These are phyloP conservation scores for Globisporangium viniferum DNA, from an alignment of 352 stramenopile genomes.

Conservation along the genomic window DNA sequence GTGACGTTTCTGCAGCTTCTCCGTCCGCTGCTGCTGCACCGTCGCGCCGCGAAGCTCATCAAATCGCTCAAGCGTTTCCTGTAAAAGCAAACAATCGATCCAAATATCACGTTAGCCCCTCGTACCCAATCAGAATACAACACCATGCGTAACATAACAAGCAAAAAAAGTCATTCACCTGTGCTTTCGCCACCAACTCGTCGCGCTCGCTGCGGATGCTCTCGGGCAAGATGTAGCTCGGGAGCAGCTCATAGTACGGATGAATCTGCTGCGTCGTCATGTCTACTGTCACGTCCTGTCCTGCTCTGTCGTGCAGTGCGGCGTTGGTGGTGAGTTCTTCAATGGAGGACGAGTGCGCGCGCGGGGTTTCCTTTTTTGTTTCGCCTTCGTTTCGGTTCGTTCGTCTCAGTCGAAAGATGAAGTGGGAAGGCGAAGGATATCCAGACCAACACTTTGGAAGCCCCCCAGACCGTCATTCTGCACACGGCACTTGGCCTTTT, in stretches of 20 bases:
- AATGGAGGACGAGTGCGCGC: not conserved
- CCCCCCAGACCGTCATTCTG: not conserved
- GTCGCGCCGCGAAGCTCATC: constrained; percentile 20
- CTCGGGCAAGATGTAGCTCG: constrained; percentile 49
- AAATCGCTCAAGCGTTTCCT: constrained; percentile 42
- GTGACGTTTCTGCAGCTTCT: constrained; percentile 49
- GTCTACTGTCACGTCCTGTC: not conserved
- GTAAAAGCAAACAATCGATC: not conserved
- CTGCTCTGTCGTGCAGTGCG: not conserved
- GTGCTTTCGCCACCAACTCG: constrained; percentile 45
- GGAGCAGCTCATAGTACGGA: constrained; percentile 57
- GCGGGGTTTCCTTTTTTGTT: not conserved
- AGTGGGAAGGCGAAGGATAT: not conserved
- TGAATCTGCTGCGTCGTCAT: constrained; percentile 20
- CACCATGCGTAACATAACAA: not conserved
- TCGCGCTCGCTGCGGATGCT: constrained; percentile 32
- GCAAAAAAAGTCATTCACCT: constrained; percentile 18
- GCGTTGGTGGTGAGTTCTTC: not conserved
- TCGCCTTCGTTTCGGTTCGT: constrained; percentile 1
- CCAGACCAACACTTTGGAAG: not conserved
- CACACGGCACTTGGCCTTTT: not conserved
- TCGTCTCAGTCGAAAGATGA: constrained; percentile 4
- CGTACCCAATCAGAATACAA: not conserved
- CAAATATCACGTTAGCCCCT: not conserved
- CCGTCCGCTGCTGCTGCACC: not conserved